Conservation (phyloP, 768 basidiomycete species). For the Tricholomella constricta region DNA sequence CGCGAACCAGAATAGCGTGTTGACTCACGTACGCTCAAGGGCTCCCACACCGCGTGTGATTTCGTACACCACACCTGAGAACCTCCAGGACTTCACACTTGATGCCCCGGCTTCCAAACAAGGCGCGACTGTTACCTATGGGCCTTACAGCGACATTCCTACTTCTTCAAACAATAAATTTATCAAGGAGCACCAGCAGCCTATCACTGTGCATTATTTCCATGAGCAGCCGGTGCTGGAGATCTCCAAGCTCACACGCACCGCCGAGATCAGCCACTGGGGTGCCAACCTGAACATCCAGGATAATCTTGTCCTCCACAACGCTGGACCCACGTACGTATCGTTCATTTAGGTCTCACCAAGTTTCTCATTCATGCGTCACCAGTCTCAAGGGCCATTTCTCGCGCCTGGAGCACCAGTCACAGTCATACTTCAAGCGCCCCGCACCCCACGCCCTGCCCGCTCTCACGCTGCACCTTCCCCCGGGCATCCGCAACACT, state of each 20-base stretch:
- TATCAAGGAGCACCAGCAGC: conserved; percentile 61
- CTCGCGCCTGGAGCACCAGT: conserved; percentile 87
- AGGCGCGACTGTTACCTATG: conserved; percentile 83
- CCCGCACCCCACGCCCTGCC: conserved; percentile 69
- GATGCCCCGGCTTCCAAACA: conserved; percentile 70
- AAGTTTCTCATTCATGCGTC: conserved; percentile 1
- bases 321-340: conserved; percentile 87
- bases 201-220: conserved; percentile 74
- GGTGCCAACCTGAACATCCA: conserved; percentile 92
- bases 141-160: conserved; percentile 80
- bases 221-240: conserved; percentile 83
- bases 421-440: conserved; percentile 69
- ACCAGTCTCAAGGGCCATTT: conserved; percentile 92
- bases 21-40: conserved; percentile 38
- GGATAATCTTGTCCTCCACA: conserved; percentile 83
- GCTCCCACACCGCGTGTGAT: conserved; percentile 70
- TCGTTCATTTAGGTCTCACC: neutral
- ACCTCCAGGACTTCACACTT: conserved; percentile 56
- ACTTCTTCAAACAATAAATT: conserved; percentile 60
- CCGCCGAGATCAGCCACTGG: conserved; percentile 96
- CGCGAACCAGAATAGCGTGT: neutral
- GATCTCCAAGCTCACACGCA: conserved; percentile 68
- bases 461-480: conserved; percentile 78
- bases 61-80: conserved; percentile 70
- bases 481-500: conserved; percentile 74